These are phyloP conservation scores for Camptophora hylomeconis DNA, from an alignment of 2,329 filamentous ascomycete species.

Conservation along the genomic window DNA sequence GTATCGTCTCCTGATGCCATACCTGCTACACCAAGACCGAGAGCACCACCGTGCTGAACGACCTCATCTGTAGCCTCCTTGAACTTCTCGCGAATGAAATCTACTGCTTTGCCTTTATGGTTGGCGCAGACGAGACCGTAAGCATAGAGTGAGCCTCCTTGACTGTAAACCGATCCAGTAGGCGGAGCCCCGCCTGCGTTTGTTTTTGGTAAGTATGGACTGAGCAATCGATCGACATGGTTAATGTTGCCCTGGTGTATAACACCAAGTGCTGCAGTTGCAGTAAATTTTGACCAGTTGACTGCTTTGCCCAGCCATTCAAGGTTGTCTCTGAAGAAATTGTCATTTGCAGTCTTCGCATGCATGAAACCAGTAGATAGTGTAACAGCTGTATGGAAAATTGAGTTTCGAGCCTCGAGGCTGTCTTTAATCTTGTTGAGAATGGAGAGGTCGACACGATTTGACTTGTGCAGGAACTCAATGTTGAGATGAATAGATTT, in stretches of 20 bases:
- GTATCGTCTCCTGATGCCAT: conserved; percentile 90
- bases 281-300: conserved; percentile 99
- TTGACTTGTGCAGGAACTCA: conserved; percentile 92
- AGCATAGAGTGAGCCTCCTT: conserved; percentile 89
- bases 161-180: conserved; percentile 81
- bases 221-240: conserved; percentile 82
- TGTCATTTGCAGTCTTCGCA: conserved; percentile 92
- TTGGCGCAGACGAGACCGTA: conserved; percentile 96
- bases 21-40: conserved; percentile 88
- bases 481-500: conserved; percentile 91
- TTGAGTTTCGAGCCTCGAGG: conserved; percentile 88
- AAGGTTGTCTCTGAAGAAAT: conserved; percentile 94
- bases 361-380: conserved; percentile 99
- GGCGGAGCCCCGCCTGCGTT: conserved; percentile 48
- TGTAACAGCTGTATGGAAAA: conserved; percentile 94
- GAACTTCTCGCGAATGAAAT: conserved; percentile 34
- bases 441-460: conserved; percentile 81
- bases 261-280: conserved; percentile 87
- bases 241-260: conserved; percentile 92
- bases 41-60: conserved; percentile 88
- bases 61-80: conserved; percentile 53
- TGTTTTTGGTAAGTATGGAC: conserved; percentile 80
- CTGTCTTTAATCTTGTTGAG: conserved; percentile 95
- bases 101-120: conserved; percentile 72
- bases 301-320: conserved; percentile 98